Evolutionary conservation across 495 filamentous ascomycete species (phyloP), one percentile per base, ranked within the genome.

Genomic region (Massariosphaeria phaeospora): DNA sequence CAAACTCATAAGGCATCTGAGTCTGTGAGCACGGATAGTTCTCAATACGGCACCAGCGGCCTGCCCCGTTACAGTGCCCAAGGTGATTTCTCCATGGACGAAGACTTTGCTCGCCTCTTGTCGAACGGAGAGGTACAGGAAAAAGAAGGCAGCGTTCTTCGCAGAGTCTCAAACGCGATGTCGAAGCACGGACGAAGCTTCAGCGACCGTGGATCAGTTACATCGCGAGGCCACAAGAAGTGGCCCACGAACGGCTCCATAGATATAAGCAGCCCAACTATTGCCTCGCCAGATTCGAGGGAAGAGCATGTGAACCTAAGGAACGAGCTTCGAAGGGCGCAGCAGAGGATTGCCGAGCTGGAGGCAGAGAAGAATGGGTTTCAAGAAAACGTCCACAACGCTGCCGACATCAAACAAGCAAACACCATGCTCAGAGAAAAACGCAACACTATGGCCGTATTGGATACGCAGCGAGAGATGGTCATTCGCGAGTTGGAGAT

Each of bases 381-480:
- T 5, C 55, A 67, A 43, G 66, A 69, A 45, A 74, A 79, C 29
- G 76, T 83, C 57, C 77, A 75, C 57, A 79, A 81, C 13, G 85
- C 85, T 17, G 85, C 85, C 20, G 88, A 90, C 60, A 81, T 95
- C 29, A 88, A 89, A 66, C 84, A 82, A 52, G 79, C 93, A 25
- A 90, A 91, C 64, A 88, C 83, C 35, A 91, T 90, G 63, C 74
- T 99, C 11, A 78, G 85, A 29, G 90, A 97, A 70, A 97, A 97
- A 74, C 81, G 93, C 39, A 95, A 91, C 56, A 97, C 91, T 1
- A 89, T 99, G 64, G 91, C 93, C n/a, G 86, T 91, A 10, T 75
- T 99, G 18, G 91, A 97, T 68, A 89, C 90, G 0, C 87, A 95
- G 70, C 85, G 90, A 23, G 94, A 99, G 69, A 89, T 96, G 60